These are phyloP conservation scores for Dryadomyces quercus-mongolicae DNA, from an alignment of 2,329 filamentous ascomycete genomes.

Conservation along the genomic window DNA sequence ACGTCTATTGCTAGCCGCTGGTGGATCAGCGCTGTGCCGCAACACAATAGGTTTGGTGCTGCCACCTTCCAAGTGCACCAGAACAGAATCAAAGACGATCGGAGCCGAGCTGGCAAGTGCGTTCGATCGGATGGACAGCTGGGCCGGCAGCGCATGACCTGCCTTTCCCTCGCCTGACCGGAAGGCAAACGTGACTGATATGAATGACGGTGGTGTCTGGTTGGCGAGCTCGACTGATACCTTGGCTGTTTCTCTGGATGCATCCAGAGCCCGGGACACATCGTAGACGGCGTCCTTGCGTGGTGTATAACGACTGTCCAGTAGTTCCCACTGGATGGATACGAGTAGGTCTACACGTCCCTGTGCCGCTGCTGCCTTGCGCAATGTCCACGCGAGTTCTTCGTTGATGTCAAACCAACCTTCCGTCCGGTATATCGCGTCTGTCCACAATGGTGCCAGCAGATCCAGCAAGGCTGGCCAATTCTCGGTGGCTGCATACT, in stretches of 20 bases:
- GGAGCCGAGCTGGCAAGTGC: constrained; percentile 40
- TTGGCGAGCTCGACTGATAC: constrained; percentile 38
- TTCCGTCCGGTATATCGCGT: constrained; percentile 27
- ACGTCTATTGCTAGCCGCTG: neutral
- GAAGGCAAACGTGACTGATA: constrained; percentile 39
- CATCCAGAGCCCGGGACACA: constrained; percentile 43
- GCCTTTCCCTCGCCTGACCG: constrained; percentile 46
- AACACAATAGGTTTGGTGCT: constrained; percentile 42
- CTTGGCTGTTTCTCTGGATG: constrained; percentile 19
- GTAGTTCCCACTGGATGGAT: constrained; percentile 53
- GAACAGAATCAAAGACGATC: constrained; percentile 37
- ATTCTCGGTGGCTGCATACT: constrained; percentile 34
- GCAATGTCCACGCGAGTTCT: constrained; percentile 48
- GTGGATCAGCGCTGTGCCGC: constrained; percentile 22
- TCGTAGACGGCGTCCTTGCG: constrained; percentile 42
- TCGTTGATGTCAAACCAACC: constrained; percentile 49
- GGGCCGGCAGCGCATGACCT: constrained; percentile 45
- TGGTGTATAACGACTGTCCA: constrained; percentile 43
- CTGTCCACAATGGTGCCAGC: constrained; percentile 41
- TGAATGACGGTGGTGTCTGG: constrained; percentile 14
- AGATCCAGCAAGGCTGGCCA: constrained; percentile 44
- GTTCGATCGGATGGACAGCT: constrained; percentile 44
- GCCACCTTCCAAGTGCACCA: constrained; percentile 43
- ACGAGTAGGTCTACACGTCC: constrained; percentile 44
- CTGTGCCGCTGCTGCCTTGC: constrained; percentile 40